Conservation (phyloP, 176 grass and related monocot species). For the Poa annua region DNA sequence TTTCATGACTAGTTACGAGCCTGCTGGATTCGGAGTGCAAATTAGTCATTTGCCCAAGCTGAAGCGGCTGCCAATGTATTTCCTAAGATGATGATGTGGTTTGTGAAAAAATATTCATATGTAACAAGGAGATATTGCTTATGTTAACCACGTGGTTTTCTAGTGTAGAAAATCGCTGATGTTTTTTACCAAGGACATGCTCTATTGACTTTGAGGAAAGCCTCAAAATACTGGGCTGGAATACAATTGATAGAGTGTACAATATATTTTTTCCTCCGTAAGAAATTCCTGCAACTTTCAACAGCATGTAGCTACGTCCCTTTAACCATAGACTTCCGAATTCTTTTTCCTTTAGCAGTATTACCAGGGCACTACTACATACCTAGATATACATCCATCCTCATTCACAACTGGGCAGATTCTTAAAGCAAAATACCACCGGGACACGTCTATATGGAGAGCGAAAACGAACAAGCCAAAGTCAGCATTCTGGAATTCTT, state of each 20-base stretch:
- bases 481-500: too few species aligned
- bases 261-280: not conserved
- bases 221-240: not conserved
- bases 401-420: too few species aligned
- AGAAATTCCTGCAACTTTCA: not conserved
- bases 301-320: not conserved
- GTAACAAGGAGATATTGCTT: not conserved
- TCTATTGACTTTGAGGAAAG: not conserved
- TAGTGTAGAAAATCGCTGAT: not conserved
- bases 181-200: not conserved
- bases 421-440: too few species aligned
- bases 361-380: too few species aligned
- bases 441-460: too few species aligned
- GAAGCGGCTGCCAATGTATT: not conserved
- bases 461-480: too few species aligned
- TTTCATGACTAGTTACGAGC: not conserved
- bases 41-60: not conserved
- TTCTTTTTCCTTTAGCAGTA: not conserved
- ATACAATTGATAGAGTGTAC: not conserved
- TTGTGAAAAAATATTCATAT: not conserved
- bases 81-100: not conserved
- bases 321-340: too few species aligned
- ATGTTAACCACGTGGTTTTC: not conserved
- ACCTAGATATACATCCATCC: not conserved
- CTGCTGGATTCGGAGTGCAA: not conserved